Conservation (phyloP, 2,329 filamentous ascomycete species). For the Curvularia hawaiiensis region DNA sequence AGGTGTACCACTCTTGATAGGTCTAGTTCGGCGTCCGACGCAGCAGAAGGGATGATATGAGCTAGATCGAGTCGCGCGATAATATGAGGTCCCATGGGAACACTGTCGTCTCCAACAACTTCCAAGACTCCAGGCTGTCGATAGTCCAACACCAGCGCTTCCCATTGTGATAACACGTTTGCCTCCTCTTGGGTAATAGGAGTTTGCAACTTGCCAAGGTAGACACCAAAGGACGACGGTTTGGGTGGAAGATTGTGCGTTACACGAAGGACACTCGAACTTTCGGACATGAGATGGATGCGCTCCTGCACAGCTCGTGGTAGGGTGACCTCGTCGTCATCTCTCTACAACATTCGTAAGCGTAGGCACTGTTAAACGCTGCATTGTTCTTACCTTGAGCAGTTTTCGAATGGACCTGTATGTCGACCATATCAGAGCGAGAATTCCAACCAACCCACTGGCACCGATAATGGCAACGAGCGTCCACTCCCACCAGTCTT, state of each 20-base stretch:
- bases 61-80: conserved; percentile 41
- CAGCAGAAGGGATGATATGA: conserved; percentile 28
- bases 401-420: conserved; percentile 26
- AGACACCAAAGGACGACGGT: conserved; percentile 45
- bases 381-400: conserved; percentile 28
- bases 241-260: conserved; percentile 30
- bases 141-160: conserved; percentile 41
- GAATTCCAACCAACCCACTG: conserved; percentile 34
- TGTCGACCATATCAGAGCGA: conserved; percentile 36
- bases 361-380: not conserved
- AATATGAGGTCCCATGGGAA: conserved; percentile 37
- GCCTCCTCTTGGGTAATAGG: conserved; percentile 35
- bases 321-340: conserved; percentile 21
- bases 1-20: conserved; percentile 34
- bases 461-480: conserved; percentile 40
- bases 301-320: conserved; percentile 40
- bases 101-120: conserved; percentile 29
- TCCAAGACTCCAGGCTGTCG: conserved; percentile 39
- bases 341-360: conserved; percentile 24
- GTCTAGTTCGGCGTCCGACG: conserved; percentile 31
- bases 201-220: conserved; percentile 36
- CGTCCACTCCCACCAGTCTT: conserved; percentile 43
- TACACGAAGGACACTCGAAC: conserved; percentile 25
- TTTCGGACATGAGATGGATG: conserved; percentile 33
- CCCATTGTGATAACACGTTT: conserved; percentile 40